Percentiles rank a stretch among this genome's conserved stretches.
These are phyloP conservation scores for Coemansia sp. DNA, from an alignment of 192 early-diverging fungal species.

Conservation along the genomic window DNA sequence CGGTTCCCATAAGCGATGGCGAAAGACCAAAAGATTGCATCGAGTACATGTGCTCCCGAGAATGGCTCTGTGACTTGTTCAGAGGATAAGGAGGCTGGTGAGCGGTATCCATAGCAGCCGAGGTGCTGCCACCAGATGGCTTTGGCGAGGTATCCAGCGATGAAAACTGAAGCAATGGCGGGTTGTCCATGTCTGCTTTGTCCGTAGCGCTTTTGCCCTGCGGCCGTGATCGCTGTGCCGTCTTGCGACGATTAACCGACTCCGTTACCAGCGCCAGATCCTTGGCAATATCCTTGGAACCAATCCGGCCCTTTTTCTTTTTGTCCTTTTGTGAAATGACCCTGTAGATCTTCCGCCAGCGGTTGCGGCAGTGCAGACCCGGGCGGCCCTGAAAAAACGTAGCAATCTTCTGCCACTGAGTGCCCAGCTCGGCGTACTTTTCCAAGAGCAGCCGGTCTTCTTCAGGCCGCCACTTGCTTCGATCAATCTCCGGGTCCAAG, in stretches of 20 bases:
- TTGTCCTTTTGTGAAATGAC: constrained; percentile 52
- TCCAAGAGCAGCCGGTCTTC: constrained; percentile 64
- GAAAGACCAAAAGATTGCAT: constrained; percentile 6
- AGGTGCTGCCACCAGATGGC: background rate
- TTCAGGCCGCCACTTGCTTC: constrained; percentile 66
- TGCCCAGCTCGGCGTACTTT: constrained; percentile 65
- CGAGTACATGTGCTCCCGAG: constrained; percentile 6
- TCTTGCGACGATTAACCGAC: constrained; percentile 49
- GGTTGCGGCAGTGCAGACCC: constrained; percentile 73
- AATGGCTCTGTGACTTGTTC: background rate
- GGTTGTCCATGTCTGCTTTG: background rate
- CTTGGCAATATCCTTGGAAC: constrained; percentile 18
- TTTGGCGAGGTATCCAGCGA: background rate
- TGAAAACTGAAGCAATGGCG: background rate
- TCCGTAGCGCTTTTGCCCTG: constrained; percentile 5
- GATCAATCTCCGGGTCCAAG: constrained; percentile 76
- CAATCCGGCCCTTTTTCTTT: constrained; percentile 22
- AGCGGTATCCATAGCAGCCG: background rate
- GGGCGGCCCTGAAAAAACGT: constrained; percentile 70
- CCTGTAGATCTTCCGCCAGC: constrained; percentile 74
- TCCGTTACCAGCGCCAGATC: constrained; percentile 46
- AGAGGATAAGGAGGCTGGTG: background rate
- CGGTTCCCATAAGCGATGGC: constrained; percentile 7
- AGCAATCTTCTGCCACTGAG: constrained; percentile 79
- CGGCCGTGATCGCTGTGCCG: constrained; percentile 40